phyloP scores from a whole-genome alignment of 208 protist genomes.

The Acanthamoeba sp. region DNA sequence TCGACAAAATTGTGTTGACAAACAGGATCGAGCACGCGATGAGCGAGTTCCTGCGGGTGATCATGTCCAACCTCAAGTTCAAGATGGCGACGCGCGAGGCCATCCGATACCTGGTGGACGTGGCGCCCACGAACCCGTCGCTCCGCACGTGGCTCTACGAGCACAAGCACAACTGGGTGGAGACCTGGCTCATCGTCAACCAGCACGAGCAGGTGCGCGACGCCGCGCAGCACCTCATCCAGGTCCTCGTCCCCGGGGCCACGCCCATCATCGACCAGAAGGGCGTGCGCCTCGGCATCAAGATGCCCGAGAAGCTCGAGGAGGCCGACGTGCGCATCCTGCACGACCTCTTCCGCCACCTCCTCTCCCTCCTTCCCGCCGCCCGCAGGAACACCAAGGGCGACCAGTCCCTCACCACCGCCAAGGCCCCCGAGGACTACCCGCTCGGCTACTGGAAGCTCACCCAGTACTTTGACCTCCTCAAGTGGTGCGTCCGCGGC shows the following conservation, averaged over 20 bases:
- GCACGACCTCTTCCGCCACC: conserved; percentile 25
- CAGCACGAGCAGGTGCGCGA: neutral
- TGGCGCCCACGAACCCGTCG: neutral
- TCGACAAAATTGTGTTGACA: no score
- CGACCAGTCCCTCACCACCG: conserved; percentile 1
- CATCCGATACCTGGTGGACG: conserved; percentile 39
- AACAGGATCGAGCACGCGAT: conserved; percentile 4
- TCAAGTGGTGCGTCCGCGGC: conserved; percentile 45
- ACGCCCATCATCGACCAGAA: neutral
- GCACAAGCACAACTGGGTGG: conserved; percentile 35
- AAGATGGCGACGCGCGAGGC: conserved; percentile 15
- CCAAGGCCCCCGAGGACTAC: conserved; percentile 55
- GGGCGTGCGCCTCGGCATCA: neutral
- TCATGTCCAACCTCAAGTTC: conserved; percentile 63
- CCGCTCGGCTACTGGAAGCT: conserved; percentile 37
- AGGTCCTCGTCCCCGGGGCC: conserved; percentile 6
- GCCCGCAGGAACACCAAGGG: conserved; percentile 2
- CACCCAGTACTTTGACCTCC: conserved; percentile 62
- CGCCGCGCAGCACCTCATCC: neutral
- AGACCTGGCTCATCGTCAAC: conserved; percentile 59
- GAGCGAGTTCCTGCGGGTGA: conserved; percentile 17
- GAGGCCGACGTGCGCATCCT: conserved; percentile 33
- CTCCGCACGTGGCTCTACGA: conserved; percentile 22
- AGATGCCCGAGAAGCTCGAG: conserved; percentile 5
- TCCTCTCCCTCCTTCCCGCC: conserved; percentile 34